These are phyloP conservation scores for Nephromyces sp. DNA, from an alignment of 169 alveolate genomes.

Conservation along the genomic window DNA sequence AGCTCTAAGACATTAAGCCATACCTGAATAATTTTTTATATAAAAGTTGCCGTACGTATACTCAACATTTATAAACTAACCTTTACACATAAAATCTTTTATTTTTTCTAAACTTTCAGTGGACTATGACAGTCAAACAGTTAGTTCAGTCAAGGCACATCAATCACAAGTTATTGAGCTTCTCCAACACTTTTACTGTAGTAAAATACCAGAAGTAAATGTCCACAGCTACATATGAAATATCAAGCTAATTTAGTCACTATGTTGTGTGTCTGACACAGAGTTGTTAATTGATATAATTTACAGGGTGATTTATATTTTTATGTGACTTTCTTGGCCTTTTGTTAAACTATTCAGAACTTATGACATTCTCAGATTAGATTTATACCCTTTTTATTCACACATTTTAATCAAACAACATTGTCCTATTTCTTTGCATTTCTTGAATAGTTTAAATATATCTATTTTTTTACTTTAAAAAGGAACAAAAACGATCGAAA, in stretches of 20 bases:
- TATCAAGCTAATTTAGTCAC: no score
- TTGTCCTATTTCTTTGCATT: neutral
- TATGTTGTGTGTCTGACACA: no score
- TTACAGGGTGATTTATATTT: neutral
- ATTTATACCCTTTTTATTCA: neutral
- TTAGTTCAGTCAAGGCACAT: conserved; percentile 17
- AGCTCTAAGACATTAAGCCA: no score
- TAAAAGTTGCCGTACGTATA: no score
- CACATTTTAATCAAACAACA: no score
- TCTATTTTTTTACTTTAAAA: no score
- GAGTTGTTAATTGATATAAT: neutral
- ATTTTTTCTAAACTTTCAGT: conserved; percentile 1
- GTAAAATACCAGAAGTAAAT: conserved; percentile 14
- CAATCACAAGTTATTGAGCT: conserved; percentile 24
- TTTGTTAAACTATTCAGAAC: no score
- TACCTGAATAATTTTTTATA: no score
- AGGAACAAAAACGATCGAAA: neutral
- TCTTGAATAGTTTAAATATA: neutral
- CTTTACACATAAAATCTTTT: no score
- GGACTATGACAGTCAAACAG: conserved; percentile 21
- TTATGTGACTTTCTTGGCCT: no score
- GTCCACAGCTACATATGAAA: neutral
- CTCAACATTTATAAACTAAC: no score
- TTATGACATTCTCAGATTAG: no score
- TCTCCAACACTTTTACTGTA: conserved; percentile 19